A percentile compares a stretch with the other conserved stretches of the same genome.
Conservation (phyloP, 192 early-diverging fungal genomes). For the Coemansia biformis region DNA sequence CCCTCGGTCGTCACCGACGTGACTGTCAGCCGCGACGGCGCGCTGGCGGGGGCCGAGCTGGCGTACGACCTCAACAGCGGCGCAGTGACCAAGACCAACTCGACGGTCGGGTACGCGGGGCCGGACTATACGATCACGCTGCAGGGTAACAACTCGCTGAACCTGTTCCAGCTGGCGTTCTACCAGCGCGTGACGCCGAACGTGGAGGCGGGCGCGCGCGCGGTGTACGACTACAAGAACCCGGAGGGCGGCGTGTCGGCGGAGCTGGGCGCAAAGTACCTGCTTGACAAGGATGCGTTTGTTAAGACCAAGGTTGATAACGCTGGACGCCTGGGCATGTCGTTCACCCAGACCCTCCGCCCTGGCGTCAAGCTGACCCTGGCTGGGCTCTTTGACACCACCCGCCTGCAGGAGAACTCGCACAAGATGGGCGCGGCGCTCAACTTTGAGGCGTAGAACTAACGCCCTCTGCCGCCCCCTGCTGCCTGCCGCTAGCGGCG, state of each 20-base stretch:
- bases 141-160: constrained; percentile 86
- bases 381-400: constrained; percentile 91
- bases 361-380: constrained; percentile 91
- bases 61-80: constrained; percentile 90
- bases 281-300: constrained; percentile 81
- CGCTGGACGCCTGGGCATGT: constrained; percentile 81
- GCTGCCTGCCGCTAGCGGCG: no score
- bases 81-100: constrained; percentile 82
- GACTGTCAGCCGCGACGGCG: constrained; percentile 81
- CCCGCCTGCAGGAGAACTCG: constrained; percentile 85
- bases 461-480: not conserved
- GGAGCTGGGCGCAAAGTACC: constrained; percentile 93
- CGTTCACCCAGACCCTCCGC: constrained; percentile 89
- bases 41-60: constrained; percentile 87
- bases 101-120: constrained; percentile 78
- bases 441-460: constrained; percentile 81
- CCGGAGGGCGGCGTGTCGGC: constrained; percentile 67
- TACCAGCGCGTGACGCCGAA: constrained; percentile 90
- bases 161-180: constrained; percentile 87
- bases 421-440: constrained; percentile 92
- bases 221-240: constrained; percentile 82
- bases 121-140: constrained; percentile 85
- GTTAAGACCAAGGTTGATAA: constrained; percentile 87
- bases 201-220: constrained; percentile 93
- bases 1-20: constrained; percentile 84